Evolutionary conservation across 2,329 filamentous ascomycete genomes (phyloP), one percentile per base, ranked within the genome.

Genomic region (Nemania sp.): DNA sequence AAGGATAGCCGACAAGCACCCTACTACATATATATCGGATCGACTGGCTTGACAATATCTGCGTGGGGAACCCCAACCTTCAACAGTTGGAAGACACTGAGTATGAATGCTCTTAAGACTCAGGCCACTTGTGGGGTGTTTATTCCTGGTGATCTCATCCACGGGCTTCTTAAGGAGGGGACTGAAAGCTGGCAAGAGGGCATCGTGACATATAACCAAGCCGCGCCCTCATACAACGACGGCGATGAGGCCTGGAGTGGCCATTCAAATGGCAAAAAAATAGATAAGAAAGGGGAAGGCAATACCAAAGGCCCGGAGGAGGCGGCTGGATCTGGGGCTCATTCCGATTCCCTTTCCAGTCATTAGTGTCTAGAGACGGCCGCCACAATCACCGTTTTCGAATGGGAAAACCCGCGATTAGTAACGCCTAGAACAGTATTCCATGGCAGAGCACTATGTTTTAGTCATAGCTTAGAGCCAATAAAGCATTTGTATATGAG

Each of bases 21-120:
- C 10, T 69, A 73, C 57, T 76, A 72, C 35, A n/a, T 73, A 29
- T 76, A 76, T 24, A 41, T 76, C n/a, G 74, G 74, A 38, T 76
- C 74, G 6, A 73, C 74, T 1, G 75, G 74, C 38, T 54, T 76
- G 13, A 73, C 72, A 0, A 68, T 71, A 15, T 70, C 73, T 2
- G 73, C 74, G 5, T 75, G 73, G 74, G 74, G 74, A 1, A 43
- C 64, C 8, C 57, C 75, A 1, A 71, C 72, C 35, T 53, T 62
- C n/a, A 73, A 75, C 57, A 74, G 71, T 41, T 70, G 45, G 55
- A 70, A 74, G 73, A 29, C 69, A 69, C 26, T 68, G n/a, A n/a
- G 68, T 57, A 65, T 68, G 55, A 76, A 76, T 45, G 63, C 75
- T 4, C 47, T 69, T 11, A 75, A 73, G n/a, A n/a, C n/a, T 53